Evolutionary conservation across 1,139 yeast genomes (phyloP).

Genomic region (Suhomyces anneliseae): DNA sequence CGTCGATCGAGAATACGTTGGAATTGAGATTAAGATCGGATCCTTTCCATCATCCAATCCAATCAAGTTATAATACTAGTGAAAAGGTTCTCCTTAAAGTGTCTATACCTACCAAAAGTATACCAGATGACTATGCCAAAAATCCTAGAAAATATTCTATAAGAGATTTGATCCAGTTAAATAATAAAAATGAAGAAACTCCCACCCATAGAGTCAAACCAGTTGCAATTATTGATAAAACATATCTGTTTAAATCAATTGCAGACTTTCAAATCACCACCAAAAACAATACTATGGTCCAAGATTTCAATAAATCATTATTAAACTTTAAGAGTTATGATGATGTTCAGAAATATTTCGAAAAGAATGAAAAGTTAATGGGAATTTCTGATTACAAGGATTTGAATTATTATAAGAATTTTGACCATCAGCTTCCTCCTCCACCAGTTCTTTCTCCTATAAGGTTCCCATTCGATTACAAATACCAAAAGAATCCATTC

Average conservation of each 20-base stretch:
- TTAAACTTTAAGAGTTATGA: conserved; percentile 29
- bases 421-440: conserved; percentile 72
- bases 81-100: conserved; percentile 73
- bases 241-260: conserved; percentile 79
- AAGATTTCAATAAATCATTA: conserved; percentile 30
- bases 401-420: conserved; percentile 29
- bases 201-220: conserved; percentile 52
- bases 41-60: conserved; percentile 81
- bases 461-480: conserved; percentile 68
- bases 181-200: conserved; percentile 14
- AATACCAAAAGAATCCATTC: conserved; percentile 42
- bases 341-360: conserved; percentile 44
- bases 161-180: conserved; percentile 46
- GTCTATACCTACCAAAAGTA: conserved; percentile 57
- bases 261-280: conserved; percentile 83
- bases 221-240: conserved; percentile 65
- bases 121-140: conserved; percentile 42
- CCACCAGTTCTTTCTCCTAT: conserved; percentile 83
- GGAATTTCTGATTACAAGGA: conserved; percentile 34
- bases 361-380: conserved; percentile 35
- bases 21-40: conserved; percentile 68
- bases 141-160: conserved; percentile 49
- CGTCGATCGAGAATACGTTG: conserved; percentile 37
- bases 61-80: conserved; percentile 47
- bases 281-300: conserved; percentile 51